phyloP scores from a whole-genome alignment of 176 grass and related monocot species.

The Otatea glauca region DNA sequence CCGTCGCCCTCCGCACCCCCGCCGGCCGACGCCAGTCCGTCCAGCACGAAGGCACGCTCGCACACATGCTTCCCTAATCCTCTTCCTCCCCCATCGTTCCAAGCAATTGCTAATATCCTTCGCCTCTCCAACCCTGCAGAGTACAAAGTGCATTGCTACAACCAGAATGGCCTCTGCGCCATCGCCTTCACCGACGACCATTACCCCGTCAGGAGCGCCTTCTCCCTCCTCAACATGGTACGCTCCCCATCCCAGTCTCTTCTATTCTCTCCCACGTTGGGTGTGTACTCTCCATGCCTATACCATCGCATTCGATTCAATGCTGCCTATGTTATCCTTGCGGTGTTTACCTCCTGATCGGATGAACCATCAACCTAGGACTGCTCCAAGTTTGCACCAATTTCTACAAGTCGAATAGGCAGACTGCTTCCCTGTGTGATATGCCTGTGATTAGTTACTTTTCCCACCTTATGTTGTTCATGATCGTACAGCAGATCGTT shows the following conservation, averaged over 20 bases:
- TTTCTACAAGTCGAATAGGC: not conserved
- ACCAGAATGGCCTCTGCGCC: slow-evolving; percentile 60
- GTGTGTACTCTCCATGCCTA: not conserved
- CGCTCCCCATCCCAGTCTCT: not conserved
- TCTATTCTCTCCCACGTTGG: not conserved
- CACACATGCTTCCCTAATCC: not conserved
- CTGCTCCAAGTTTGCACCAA: not conserved
- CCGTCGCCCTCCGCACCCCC: slow-evolving; percentile 61
- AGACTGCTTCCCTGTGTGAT: not conserved
- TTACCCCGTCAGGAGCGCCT: slow-evolving; percentile 67
- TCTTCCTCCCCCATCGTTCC: not conserved
- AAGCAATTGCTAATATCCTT: not conserved
- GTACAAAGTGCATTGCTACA: slow-evolving; percentile 75
- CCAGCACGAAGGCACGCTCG: slow-evolving; percentile 58
- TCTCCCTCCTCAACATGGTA: slow-evolving; percentile 61
- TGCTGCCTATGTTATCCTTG: not conserved
- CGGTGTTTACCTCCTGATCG: not conserved
- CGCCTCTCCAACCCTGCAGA: slow-evolving; percentile 37
- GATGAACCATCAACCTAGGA: not conserved
- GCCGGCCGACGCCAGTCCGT: slow-evolving; percentile 59
- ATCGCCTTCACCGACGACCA: slow-evolving; percentile 65
- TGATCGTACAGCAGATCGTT: not conserved
- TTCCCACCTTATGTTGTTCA: not conserved
- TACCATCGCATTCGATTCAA: not conserved
- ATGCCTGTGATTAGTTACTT: not conserved